These are phyloP conservation scores for Circinella umbellata DNA, from an alignment of 371 early-diverging fungal species.

Conservation along the genomic window DNA sequence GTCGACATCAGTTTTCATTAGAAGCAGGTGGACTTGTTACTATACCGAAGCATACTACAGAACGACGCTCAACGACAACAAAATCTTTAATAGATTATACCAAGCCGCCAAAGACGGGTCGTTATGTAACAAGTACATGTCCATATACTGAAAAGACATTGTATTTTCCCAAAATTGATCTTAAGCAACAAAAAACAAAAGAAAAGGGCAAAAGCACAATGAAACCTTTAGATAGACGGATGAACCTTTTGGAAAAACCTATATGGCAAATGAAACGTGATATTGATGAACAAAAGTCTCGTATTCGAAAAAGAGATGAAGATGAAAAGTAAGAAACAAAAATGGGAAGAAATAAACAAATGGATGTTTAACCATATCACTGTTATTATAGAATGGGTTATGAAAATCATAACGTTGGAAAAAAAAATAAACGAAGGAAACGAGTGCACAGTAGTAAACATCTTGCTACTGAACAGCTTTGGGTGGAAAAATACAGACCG, in stretches of 20 bases:
- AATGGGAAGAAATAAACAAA: background rate
- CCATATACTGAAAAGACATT: constrained; percentile 48
- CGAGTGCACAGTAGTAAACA: background rate
- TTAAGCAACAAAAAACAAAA: constrained; percentile 12
- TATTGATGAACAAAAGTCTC: constrained; percentile 15
- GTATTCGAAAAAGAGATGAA: background rate
- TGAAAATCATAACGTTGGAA: background rate
- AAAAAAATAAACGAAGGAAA: constrained; percentile 1
- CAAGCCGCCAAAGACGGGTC: constrained; percentile 27
- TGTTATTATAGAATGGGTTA: background rate
- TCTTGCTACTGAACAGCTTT: constrained; percentile 48
- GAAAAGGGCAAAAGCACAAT: constrained; percentile 9
- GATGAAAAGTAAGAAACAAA: background rate
- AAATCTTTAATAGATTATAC: constrained; percentile 6
- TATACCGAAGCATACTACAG: background rate
- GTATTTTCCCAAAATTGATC: constrained; percentile 49
- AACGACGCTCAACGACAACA: background rate
- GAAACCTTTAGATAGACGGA: constrained; percentile 18
- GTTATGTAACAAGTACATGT: constrained; percentile 28
- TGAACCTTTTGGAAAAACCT: constrained; percentile 30
- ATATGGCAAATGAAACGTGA: constrained; percentile 36
- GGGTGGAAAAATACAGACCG: constrained; percentile 95
- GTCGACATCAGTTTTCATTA: background rate
- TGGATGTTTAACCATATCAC: background rate
- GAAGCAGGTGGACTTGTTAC: background rate